Evolutionary conservation across 2,329 filamentous ascomycete genomes (phyloP).

Genomic region (Fusarium nelsonii): DNA sequence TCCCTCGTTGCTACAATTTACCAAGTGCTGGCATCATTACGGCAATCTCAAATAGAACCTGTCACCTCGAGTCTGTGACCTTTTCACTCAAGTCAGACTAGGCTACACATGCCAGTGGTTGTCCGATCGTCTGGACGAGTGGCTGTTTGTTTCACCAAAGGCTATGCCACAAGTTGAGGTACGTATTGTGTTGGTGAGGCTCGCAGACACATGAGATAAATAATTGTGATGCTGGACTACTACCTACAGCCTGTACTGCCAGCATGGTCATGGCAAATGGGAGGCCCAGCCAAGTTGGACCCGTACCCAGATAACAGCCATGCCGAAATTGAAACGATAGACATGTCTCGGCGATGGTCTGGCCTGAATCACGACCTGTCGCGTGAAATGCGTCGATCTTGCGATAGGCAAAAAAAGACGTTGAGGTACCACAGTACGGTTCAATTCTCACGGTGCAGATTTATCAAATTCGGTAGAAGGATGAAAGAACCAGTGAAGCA

Average conservation of each 20-base stretch:
- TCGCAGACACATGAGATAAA: slow-evolving; percentile 3
- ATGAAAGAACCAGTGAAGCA: background rate
- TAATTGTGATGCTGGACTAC: background rate
- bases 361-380: slow-evolving; percentile 26
- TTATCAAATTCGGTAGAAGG: slow-evolving; percentile 10
- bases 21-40: slow-evolving; percentile 21
- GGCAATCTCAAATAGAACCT: slow-evolving; percentile 14
- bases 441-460: slow-evolving; percentile 4
- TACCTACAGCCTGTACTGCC: background rate
- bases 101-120: slow-evolving; percentile 27
- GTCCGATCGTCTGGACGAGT: slow-evolving; percentile 8
- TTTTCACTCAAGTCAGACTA: slow-evolving; percentile 10
- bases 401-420: slow-evolving; percentile 23
- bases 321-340: slow-evolving; percentile 36
- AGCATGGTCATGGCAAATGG: background rate
- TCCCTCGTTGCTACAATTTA: slow-evolving; percentile 45
- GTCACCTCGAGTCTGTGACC: slow-evolving; percentile 15
- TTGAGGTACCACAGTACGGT: slow-evolving; percentile 14
- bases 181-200: slow-evolving; percentile 30
- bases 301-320: slow-evolving; percentile 4
- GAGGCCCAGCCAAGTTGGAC: slow-evolving; percentile 3
- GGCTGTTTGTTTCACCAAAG: slow-evolving; percentile 14
- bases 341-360: slow-evolving; percentile 37
- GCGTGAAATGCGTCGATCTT: slow-evolving; percentile 34
- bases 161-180: slow-evolving; percentile 5